phyloP scores from a whole-genome alignment of 2,329 filamentous ascomycete genomes.

The Fusarium acutatum region DNA sequence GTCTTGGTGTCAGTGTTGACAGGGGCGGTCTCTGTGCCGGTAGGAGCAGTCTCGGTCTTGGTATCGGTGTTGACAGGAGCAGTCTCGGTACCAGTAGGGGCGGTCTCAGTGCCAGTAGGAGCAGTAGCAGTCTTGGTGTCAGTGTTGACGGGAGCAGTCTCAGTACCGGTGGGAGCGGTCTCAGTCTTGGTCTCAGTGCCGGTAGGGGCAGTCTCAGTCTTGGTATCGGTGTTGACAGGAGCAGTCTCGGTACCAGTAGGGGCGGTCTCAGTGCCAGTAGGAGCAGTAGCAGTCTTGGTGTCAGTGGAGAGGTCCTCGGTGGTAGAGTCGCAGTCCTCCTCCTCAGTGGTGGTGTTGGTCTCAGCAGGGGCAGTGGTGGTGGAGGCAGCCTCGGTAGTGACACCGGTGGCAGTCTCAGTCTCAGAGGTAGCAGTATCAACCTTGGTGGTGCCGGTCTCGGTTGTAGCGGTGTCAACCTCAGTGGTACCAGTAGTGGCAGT shows the following conservation, averaged over 20 bases:
- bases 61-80: constrained; percentile 4
- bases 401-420: not conserved
- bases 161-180: not conserved
- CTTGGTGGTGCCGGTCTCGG: not conserved
- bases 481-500: not conserved
- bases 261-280: not conserved
- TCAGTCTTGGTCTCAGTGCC: not conserved
- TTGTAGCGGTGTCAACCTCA: not conserved
- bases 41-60: not conserved
- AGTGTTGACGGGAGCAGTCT: not conserved
- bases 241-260: not conserved
- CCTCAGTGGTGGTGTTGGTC: constrained; percentile 12
- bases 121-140: not conserved
- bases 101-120: not conserved
- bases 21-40: not conserved
- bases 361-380: constrained; percentile 7
- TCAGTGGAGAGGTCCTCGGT: constrained; percentile 1
- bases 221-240: not conserved
- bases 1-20: not conserved
- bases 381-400: not conserved
- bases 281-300: not conserved
- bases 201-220: not conserved
- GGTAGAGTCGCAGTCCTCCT: not conserved
- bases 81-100: constrained; percentile 6
- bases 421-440: not conserved